Evolutionary conservation across 352 stramenopile genomes (phyloP).

Genomic region (Globisporangium sylvaticum): DNA sequence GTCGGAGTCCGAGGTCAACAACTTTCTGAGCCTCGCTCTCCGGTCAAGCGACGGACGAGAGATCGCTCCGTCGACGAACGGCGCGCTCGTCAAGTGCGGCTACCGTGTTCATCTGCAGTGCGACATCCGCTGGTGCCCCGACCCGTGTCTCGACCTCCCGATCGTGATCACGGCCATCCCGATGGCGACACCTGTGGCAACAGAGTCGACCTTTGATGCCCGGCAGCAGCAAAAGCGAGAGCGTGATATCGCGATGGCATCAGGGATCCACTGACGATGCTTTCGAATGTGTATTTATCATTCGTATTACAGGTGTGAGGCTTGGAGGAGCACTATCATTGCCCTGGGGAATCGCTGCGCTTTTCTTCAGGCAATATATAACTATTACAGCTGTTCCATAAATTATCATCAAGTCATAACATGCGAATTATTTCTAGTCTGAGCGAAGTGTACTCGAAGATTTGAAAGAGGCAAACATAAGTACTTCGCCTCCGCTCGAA

Average conservation of each 20-base stretch:
- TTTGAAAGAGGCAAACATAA: too few species aligned
- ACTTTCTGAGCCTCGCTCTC: slow-evolving; percentile 21
- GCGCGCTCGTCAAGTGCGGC: slow-evolving; percentile 24
- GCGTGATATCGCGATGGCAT: slow-evolving; percentile 12
- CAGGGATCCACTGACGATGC: not conserved
- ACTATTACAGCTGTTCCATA: too few species aligned
- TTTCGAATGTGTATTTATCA: not conserved
- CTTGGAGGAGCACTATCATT: too few species aligned
- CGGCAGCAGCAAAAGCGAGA: not conserved
- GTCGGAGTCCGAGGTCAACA: slow-evolving; percentile 9
- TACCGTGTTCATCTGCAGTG: slow-evolving; percentile 37
- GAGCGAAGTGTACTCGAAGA: too few species aligned
- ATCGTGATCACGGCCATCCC: slow-evolving; percentile 2
- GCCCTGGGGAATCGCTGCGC: too few species aligned
- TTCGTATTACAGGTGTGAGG: too few species aligned
- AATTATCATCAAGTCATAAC: too few species aligned
- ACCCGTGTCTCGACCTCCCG: slow-evolving; percentile 31
- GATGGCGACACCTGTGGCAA: not conserved
- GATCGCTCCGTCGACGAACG: slow-evolving; percentile 30
- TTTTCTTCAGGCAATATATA: too few species aligned
- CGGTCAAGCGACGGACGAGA: not conserved
- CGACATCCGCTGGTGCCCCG: slow-evolving; percentile 36
- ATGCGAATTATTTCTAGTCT: too few species aligned
- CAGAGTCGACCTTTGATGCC: not conserved
- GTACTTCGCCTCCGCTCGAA: too few species aligned